Evolutionary conservation across 805 yeast species (phyloP).

Genomic region (Naumovozyma castellii): DNA sequence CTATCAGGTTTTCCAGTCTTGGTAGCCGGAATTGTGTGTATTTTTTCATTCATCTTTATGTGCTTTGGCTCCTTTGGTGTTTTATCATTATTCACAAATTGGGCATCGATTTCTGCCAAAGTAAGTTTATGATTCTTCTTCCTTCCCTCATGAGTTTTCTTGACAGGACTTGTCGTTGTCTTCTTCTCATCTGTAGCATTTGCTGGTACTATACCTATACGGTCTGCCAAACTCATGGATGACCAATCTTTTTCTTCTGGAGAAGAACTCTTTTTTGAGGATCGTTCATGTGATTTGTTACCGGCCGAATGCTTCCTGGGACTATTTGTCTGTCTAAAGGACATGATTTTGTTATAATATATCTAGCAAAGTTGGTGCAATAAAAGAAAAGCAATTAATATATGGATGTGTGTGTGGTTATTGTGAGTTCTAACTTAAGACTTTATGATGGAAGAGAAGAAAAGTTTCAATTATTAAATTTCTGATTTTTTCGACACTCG

Average conservation of each 20-base stretch:
- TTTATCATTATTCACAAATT: not conserved
- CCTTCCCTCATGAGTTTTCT: too few relatives aligned
- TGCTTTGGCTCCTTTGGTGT: not conserved
- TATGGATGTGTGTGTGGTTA: too few relatives aligned
- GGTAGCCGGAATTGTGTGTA: too few relatives aligned
- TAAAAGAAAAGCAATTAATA: too few relatives aligned
- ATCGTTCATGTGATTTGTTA: not conserved
- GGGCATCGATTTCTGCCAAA: not conserved
- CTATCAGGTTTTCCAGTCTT: not conserved
- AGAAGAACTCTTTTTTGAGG: too few relatives aligned
- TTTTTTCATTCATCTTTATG: too few relatives aligned
- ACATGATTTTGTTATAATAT: not conserved
- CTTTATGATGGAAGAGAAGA: too few relatives aligned
- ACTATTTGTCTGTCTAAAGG: not conserved
- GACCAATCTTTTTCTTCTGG: not conserved
- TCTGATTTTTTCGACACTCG: too few relatives aligned
- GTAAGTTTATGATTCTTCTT: not conserved
- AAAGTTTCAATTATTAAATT: too few relatives aligned
- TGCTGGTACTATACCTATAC: slow-evolving; percentile 3
- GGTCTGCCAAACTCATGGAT: not conserved
- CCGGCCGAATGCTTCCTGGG: not conserved
- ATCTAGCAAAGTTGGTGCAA: not conserved
- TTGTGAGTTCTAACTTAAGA: too few relatives aligned
- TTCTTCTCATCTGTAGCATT: slow-evolving; percentile 18
- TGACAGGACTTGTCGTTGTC: too few relatives aligned